These are phyloP conservation scores for Jaapia argillacea DNA, from an alignment of 768 basidiomycete species.

Conservation along the genomic window DNA sequence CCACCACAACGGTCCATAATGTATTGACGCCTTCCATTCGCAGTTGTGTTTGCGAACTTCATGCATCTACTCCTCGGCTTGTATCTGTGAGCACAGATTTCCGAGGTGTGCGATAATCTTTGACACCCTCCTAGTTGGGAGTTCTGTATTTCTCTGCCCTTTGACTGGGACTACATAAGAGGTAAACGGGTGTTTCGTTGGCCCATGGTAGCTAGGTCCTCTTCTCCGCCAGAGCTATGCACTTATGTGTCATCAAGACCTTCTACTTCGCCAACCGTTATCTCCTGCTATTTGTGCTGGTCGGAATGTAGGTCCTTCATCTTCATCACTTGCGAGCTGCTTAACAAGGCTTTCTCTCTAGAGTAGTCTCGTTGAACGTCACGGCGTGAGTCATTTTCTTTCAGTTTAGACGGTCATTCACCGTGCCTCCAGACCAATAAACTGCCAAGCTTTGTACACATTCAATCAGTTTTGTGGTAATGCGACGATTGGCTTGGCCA, in stretches of 20 bases:
- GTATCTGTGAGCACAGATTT: neutral
- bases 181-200: neutral
- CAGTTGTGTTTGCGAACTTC: neutral
- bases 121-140: constrained; percentile 5
- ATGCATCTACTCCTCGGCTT: neutral
- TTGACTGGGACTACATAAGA: neutral
- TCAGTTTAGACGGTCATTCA: too few relatives aligned
- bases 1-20: neutral
- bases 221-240: neutral
- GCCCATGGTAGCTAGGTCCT: neutral
- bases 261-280: neutral
- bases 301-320: neutral
- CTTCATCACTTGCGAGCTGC: neutral
- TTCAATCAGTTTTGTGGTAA: neutral
- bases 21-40: neutral
- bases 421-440: neutral
- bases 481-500: neutral
- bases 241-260: neutral
- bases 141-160: neutral
- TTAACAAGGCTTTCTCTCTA: neutral
- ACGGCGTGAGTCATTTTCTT: too few relatives aligned
- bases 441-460: neutral
- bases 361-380: neutral
- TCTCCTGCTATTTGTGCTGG: neutral
- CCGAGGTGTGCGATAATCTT: neutral